Conservation (phyloP, 2,329 filamentous ascomycete genomes). For the Pseudogymnoascus sp. region DNA sequence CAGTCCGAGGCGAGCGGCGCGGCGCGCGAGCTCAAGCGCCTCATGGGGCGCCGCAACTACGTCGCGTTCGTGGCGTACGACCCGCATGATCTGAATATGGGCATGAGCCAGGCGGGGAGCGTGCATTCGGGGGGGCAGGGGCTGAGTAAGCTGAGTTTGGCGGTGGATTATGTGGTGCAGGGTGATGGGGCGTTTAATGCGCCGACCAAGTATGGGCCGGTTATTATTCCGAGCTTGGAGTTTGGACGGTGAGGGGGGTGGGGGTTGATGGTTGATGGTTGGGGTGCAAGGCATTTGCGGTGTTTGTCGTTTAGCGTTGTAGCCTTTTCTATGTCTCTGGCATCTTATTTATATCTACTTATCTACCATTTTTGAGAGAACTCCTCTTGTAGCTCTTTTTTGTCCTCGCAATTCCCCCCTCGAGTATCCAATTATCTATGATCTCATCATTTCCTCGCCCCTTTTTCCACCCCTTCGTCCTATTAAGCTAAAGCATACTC, state of each 20-base stretch:
- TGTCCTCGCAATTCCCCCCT: background rate
- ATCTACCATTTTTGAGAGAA: background rate
- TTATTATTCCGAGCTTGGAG: conserved; percentile 83
- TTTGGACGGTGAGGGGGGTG: conserved; percentile 48
- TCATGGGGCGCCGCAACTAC: conserved; percentile 92
- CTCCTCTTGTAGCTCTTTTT: background rate
- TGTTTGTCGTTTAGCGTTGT: conserved; percentile 4
- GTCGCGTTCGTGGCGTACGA: conserved; percentile 91
- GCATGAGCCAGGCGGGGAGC: conserved; percentile 23
- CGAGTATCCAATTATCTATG: background rate
- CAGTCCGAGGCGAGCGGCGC: conserved; percentile 84
- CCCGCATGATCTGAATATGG: conserved; percentile 58
- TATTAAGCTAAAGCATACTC: conserved; percentile 5
- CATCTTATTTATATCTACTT: conserved; percentile 1
- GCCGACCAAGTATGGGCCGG: conserved; percentile 93
- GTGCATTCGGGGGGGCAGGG: conserved; percentile 33
- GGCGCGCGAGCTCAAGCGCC: conserved; percentile 72
- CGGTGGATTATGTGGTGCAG: conserved; percentile 95
- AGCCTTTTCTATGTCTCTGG: conserved; percentile 4
- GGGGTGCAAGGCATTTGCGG: background rate
- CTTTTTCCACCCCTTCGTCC: background rate
- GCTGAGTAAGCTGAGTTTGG: conserved; percentile 64
- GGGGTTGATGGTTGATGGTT: background rate
- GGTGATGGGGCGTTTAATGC: conserved; percentile 72
- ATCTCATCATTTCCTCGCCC: background rate